Percentiles rank a stretch among this genome's conserved stretches.
Evolutionary conservation across 192 early-diverging fungal genomes (phyloP).

Genomic region (Rhizoclosmatium globosum): DNA sequence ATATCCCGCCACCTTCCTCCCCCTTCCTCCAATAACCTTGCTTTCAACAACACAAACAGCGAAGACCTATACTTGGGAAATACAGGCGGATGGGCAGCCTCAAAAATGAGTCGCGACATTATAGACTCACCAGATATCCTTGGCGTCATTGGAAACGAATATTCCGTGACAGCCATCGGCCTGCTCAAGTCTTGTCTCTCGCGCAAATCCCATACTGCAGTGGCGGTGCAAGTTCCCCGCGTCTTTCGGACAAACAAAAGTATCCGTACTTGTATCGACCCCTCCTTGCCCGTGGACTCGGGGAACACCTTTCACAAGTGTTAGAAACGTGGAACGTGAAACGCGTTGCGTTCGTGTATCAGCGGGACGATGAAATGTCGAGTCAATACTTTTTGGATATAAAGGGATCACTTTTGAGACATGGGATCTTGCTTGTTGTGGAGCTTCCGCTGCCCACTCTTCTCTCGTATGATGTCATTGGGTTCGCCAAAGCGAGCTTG

Average conservation of each 20-base stretch:
- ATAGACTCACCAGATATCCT: constrained; percentile 6
- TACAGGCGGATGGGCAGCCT: constrained; percentile 17
- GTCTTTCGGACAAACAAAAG: constrained; percentile 12
- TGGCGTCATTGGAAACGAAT: constrained; percentile 5
- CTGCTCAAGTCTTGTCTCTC: constrained; percentile 1
- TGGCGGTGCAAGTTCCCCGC: background rate
- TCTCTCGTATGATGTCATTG: background rate
- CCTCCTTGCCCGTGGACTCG: background rate
- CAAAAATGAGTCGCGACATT: background rate
- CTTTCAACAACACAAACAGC: background rate
- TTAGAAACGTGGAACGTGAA: constrained; percentile 18
- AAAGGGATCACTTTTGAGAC: background rate
- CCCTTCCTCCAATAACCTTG: too few species aligned
- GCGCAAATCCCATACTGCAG: constrained; percentile 23
- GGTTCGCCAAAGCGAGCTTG: background rate
- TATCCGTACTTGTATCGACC: constrained; percentile 21
- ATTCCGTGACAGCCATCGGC: background rate
- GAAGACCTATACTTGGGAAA: background rate
- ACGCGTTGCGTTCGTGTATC: constrained; percentile 10
- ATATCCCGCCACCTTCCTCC: too few species aligned
- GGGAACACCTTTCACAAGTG: background rate
- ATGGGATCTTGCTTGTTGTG: background rate
- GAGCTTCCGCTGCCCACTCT: background rate
- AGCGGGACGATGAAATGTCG: constrained; percentile 15
- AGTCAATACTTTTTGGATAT: constrained; percentile 8